Percentiles rank a stretch among this genome's conserved stretches.
Evolutionary conservation across 23 red algal genomes (phyloP).

Genomic region (Cyanidiococcus yangmingshanensis): DNA sequence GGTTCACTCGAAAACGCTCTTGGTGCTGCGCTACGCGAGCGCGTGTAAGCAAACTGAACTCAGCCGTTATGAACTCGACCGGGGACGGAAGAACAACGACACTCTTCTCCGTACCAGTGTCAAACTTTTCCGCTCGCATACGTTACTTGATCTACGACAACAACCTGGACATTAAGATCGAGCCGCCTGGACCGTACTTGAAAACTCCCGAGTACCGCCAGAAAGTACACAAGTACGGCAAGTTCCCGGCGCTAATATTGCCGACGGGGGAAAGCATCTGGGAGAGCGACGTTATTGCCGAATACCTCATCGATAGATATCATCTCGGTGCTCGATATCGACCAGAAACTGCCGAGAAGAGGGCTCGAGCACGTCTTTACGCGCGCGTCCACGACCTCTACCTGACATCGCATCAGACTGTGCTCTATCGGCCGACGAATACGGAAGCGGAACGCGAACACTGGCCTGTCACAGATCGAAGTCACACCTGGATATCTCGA

Average conservation of each 20-base stretch:
- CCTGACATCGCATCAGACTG: conserved; percentile 15
- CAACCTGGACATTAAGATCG: conserved; percentile 29
- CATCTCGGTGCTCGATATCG: not conserved
- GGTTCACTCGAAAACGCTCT: too few species aligned
- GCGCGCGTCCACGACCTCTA: conserved; percentile 23
- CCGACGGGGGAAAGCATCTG: not conserved
- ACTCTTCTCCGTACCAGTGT: conserved; percentile 26
- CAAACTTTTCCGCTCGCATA: conserved; percentile 28
- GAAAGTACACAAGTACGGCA: conserved; percentile 24
- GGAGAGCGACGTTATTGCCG: conserved; percentile 29
- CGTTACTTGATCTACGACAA: conserved; percentile 27
- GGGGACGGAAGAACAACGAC: not conserved
- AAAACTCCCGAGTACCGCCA: conserved; percentile 24
- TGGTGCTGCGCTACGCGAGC: too few species aligned
- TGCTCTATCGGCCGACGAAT: conserved; percentile 11
- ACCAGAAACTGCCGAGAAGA: conserved; percentile 19
- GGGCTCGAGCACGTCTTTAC: conserved; percentile 10
- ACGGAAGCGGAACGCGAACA: not conserved
- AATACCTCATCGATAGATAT: conserved; percentile 30
- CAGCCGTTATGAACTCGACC: not conserved
- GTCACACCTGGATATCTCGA: not conserved
- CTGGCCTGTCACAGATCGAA: not conserved
- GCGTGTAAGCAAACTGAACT: too few species aligned
- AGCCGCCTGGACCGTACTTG: conserved; percentile 9
- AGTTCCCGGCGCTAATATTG: conserved; percentile 22